These are phyloP conservation scores for Neoboletus brunneissimus DNA, from an alignment of 768 basidiomycete species.

Conservation along the genomic window DNA sequence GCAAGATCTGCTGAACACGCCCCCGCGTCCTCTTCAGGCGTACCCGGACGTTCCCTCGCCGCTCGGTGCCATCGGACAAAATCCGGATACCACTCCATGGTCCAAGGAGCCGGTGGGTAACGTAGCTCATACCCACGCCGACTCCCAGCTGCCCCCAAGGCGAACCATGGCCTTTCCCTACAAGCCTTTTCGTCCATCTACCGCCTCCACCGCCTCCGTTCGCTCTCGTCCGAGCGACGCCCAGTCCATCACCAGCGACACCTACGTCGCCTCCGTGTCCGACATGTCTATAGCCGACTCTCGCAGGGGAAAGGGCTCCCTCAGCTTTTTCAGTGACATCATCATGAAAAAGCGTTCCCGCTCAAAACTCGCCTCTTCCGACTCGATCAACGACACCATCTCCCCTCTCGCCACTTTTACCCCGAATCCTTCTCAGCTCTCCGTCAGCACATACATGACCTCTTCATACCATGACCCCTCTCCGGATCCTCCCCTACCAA, in stretches of 20 bases:
- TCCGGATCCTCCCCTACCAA: constrained; percentile 13
- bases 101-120: constrained; percentile 15
- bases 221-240: constrained; percentile 31
- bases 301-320: constrained; percentile 50
- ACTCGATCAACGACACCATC: constrained; percentile 24
- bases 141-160: constrained; percentile 12
- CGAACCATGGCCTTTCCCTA: constrained; percentile 26
- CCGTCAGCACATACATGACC: constrained; percentile 20
- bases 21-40: neutral
- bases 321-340: constrained; percentile 39
- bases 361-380: constrained; percentile 39
- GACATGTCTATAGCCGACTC: constrained; percentile 36
- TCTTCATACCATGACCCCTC: neutral
- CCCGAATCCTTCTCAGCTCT: constrained; percentile 34
- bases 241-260: constrained; percentile 27
- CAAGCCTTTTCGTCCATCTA: constrained; percentile 32
- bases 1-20: constrained; percentile 5
- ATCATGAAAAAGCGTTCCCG: constrained; percentile 42
- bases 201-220: constrained; percentile 34
- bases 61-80: neutral
- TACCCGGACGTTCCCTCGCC: constrained; percentile 12
- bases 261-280: constrained; percentile 29
- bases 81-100: constrained; percentile 25
- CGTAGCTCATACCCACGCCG: constrained; percentile 7
- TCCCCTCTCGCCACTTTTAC: constrained; percentile 38